A percentile compares a stretch with the other conserved stretches of the same genome.
Conservation (phyloP, 257 asterid genomes). For the Solanum boliviense region DNA sequence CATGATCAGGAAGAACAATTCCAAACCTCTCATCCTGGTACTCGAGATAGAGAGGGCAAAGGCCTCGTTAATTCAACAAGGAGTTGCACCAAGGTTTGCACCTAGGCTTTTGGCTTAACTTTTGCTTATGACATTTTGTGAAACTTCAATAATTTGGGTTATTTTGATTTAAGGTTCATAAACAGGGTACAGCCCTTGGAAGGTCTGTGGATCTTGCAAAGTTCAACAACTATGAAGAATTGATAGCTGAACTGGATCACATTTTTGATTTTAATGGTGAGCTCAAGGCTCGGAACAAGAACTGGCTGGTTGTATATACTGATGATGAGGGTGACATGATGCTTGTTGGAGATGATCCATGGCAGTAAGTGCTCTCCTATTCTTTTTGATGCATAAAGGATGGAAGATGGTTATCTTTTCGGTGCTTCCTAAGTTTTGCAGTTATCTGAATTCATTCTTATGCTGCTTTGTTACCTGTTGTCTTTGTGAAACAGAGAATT, state of each 20-base stretch:
- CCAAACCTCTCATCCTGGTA: neutral
- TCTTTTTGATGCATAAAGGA: neutral
- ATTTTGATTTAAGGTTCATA: slow-evolving; percentile 44
- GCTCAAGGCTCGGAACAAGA: slow-evolving; percentile 45
- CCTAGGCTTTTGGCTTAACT: neutral
- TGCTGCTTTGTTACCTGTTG: neutral
- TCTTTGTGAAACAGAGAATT: slow-evolving; percentile 43
- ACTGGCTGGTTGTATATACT: slow-evolving; percentile 83
- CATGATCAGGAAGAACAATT: slow-evolving; percentile 50
- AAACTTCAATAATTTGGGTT: neutral
- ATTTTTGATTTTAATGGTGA: slow-evolving; percentile 67
- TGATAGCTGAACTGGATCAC: slow-evolving; percentile 60
- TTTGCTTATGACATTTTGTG: neutral
- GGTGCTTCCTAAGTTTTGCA: neutral
- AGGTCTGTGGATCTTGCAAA: slow-evolving; percentile 69
- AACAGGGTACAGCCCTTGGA: slow-evolving; percentile 78
- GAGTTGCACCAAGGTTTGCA: slow-evolving; percentile 94
- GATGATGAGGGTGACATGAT: slow-evolving; percentile 75
- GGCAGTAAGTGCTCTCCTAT: slow-evolving; percentile 49
- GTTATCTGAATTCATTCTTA: neutral
- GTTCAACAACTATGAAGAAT: slow-evolving; percentile 54
- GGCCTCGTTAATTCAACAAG: slow-evolving; percentile 48
- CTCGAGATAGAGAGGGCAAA: slow-evolving; percentile 50
- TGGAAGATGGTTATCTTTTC: neutral
- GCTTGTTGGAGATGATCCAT: slow-evolving; percentile 92